These are phyloP conservation scores for Leonotis leonurus DNA, from an alignment of 257 asterid species.

Conservation along the genomic window DNA sequence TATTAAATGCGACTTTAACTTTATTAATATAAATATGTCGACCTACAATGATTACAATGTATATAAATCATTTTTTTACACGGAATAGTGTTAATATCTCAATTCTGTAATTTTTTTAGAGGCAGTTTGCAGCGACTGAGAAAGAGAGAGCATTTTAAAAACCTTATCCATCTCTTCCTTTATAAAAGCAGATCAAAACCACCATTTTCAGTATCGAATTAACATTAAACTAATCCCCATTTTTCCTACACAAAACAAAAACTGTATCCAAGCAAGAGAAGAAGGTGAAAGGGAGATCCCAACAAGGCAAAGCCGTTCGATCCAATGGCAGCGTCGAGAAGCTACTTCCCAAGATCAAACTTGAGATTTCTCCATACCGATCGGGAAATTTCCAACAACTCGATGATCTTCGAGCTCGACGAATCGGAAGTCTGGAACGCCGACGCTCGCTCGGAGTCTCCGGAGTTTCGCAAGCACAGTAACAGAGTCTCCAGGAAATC, in stretches of 20 bases:
- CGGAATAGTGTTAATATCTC: no score
- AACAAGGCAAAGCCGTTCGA: neutral
- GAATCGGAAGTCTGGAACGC: conserved; percentile 70
- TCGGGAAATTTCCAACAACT: conserved; percentile 14
- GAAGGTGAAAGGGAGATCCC: no score
- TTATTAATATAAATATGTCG: no score
- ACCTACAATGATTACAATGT: no score
- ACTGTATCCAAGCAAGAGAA: no score
- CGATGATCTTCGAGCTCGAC: conserved; percentile 55
- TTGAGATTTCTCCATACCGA: conserved; percentile 41
- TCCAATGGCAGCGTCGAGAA: conserved; percentile 51
- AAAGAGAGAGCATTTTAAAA: no score
- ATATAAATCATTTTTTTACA: no score
- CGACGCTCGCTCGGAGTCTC: conserved; percentile 34
- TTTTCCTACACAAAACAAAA: neutral
- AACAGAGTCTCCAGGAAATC: conserved; percentile 31
- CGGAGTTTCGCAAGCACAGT: conserved; percentile 40
- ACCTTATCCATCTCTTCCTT: conserved; percentile 49
- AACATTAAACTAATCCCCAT: neutral
- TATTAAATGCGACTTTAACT: no score
- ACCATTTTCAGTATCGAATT: neutral
- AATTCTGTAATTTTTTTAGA: no score
- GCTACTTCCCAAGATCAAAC: conserved; percentile 45
- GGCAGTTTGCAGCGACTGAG: no score
- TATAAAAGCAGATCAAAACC: conserved; percentile 35